phyloP scores from a whole-genome alignment of 805 yeast genomes.

The Nakazawaea siamensis region DNA sequence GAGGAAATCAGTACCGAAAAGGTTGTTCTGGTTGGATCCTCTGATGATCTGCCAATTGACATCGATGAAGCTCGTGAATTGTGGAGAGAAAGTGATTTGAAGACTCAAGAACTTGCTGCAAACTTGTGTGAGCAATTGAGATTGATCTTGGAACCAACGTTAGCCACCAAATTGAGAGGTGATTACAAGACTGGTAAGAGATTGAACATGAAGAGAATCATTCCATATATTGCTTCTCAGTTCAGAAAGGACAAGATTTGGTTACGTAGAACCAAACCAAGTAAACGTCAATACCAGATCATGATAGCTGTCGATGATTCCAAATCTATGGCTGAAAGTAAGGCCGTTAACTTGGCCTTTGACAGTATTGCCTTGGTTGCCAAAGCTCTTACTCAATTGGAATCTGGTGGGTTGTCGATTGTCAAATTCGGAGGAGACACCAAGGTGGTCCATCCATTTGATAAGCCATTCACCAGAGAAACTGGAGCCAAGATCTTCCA shows the following conservation, averaged over 20 bases:
- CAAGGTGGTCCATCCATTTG: conserved; percentile 83
- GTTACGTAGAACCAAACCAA: conserved; percentile 95
- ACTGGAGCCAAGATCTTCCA: conserved; percentile 80
- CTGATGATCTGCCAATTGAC: conserved; percentile 11
- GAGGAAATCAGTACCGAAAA: conserved; percentile 15
- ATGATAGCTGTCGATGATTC: conserved; percentile 98
- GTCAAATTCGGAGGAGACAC: conserved; percentile 86
- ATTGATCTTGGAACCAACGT: conserved; percentile 87
- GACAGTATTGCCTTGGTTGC: conserved; percentile 91
- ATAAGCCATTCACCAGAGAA: conserved; percentile 73
- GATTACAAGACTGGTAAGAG: conserved; percentile 97
- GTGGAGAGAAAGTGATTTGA: conserved; percentile 77
- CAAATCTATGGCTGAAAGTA: conserved; percentile 92
- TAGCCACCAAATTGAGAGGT: conserved; percentile 91
- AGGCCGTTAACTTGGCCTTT: conserved; percentile 85
- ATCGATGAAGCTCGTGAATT: conserved; percentile 62
- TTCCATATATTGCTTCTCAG: conserved; percentile 95
- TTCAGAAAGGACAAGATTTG: conserved; percentile 97
- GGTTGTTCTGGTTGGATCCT: conserved; percentile 8
- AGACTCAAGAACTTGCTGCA: conserved; percentile 84
- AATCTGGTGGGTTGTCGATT: conserved; percentile 86
- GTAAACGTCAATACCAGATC: conserved; percentile 93
- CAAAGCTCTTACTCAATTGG: conserved; percentile 87
- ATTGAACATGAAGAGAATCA: conserved; percentile 93
- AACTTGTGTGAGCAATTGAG: conserved; percentile 88